Evolutionary conservation across 306 rosid genomes (phyloP), one percentile per base, ranked within the genome.

Genomic region (Oemleria cerasiformis): DNA sequence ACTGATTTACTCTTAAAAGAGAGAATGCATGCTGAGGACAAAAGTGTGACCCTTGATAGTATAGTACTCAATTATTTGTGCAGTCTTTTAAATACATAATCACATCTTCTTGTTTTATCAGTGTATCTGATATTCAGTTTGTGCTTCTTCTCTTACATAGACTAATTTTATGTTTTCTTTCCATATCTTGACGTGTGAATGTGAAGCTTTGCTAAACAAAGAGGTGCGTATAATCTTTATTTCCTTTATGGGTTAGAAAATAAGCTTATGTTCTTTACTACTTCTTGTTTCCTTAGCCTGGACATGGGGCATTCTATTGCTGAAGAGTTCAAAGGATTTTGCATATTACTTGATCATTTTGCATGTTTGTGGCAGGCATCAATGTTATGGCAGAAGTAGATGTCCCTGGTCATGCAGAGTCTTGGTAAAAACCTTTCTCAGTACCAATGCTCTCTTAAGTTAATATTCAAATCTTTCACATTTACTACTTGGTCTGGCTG

Each of bases 321-420:
- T 23, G 56, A 75, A 63, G 43, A 17, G 14, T 50, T 66, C 25
- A 74, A 61, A 66, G 9, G 40, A 49, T 42, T 77, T 58, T 34
- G 69, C 66, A 56, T 51, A 38, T 66, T 73, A 51, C 25, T 54
- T 64, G 63, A 78, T 58, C 65, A 42, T 71, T 80, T 63, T 67
- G 34, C 45, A 8, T 81, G 71, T 40, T 62, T 76, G 72, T 86
- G 14, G 53, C 89, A 94, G 99, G 99, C 57, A 88, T 94, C 77
- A 86, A 91, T 64, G 88, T 94, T 82, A 89, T 94, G 99, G 86
- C 96, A 49, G 99, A 94, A 78, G 83, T 94, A 21, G 99, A 94
- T 79, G 86, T 94, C 71, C 99, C 99, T 49, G 97, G 99, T 75
- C 99, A 94, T 78, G 97, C 91, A 68, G 82, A 86, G 77, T 91